These are phyloP conservation scores for Trichophyton simii DNA, from an alignment of 2,329 filamentous ascomycete genomes.

Conservation along the genomic window DNA sequence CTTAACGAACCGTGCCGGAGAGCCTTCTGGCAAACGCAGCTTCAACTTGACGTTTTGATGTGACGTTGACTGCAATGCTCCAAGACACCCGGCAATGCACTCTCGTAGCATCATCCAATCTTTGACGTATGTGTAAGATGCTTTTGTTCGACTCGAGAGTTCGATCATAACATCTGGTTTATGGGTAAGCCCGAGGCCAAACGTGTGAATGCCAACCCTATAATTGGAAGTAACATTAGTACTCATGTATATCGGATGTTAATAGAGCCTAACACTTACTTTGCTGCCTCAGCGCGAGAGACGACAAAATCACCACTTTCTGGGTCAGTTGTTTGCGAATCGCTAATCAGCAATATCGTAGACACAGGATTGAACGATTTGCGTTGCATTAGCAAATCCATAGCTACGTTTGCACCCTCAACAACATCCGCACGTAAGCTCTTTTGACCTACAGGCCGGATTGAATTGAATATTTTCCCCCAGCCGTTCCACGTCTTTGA, in stretches of 20 bases:
- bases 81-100: conserved; percentile 84
- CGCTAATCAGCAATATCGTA: conserved; percentile 91
- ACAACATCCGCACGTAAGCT: conserved; percentile 92
- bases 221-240: conserved; percentile 5
- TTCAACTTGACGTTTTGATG: conserved; percentile 97
- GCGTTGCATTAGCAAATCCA: conserved; percentile 96
- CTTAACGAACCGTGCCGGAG: conserved; percentile 95
- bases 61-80: conserved; percentile 83
- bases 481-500: conserved; percentile 89
- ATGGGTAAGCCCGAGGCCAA: conserved; percentile 89
- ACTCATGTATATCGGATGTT: conserved; percentile 16
- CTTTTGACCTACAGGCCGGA: conserved; percentile 90
- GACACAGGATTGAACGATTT: conserved; percentile 93
- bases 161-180: conserved; percentile 99
- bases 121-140: conserved; percentile 95
- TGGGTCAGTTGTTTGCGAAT: conserved; percentile 84
- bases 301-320: conserved; percentile 98
- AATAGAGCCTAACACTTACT: conserved; percentile 45
- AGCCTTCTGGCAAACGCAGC: conserved; percentile 85
- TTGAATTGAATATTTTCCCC: conserved; percentile 71
- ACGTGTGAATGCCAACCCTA: conserved; percentile 88
- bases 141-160: conserved; percentile 86
- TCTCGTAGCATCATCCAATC: conserved; percentile 99
- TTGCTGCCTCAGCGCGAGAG: conserved; percentile 88
- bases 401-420: conserved; percentile 92